phyloP scores from a whole-genome alignment of 2,329 filamentous ascomycete genomes.

The Emergomyces africanus region DNA sequence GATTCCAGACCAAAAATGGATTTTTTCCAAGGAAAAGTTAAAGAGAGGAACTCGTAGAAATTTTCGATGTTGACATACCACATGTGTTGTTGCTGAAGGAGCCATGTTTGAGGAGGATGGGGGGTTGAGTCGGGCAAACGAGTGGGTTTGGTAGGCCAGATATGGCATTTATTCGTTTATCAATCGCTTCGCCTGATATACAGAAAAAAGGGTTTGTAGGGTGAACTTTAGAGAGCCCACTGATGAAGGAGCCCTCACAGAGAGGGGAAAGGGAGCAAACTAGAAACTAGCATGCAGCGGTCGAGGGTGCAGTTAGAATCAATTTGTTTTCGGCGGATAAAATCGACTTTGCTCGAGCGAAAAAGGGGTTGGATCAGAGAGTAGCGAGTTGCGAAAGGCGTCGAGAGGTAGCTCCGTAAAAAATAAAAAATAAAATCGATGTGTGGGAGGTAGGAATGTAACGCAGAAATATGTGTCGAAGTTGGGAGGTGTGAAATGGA shows the following conservation, averaged over 20 bases:
- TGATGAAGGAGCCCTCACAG: not conserved
- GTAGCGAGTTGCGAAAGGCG: not conserved
- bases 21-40: not conserved
- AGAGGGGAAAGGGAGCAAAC: not conserved
- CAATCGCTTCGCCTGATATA: not conserved
- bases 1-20: not conserved
- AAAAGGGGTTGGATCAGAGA: not conserved
- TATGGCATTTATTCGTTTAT: constrained; percentile 9
- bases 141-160: constrained; percentile 7
- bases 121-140: constrained; percentile 7
- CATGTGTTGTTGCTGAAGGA: constrained; percentile 4
- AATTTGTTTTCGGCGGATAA: not conserved
- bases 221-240: not conserved
- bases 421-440: not conserved
- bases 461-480: not conserved
- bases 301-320: not conserved
- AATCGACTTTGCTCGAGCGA: not conserved
- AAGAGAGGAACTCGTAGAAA: not conserved
- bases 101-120: constrained; percentile 9
- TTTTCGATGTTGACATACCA: constrained; percentile 4
- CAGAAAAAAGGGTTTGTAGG: not conserved
- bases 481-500: not conserved
- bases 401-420: not conserved
- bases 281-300: not conserved
- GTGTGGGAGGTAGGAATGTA: not conserved